Conservation (phyloP, 2,329 filamentous ascomycete genomes). For the Talaromyces sp. region DNA sequence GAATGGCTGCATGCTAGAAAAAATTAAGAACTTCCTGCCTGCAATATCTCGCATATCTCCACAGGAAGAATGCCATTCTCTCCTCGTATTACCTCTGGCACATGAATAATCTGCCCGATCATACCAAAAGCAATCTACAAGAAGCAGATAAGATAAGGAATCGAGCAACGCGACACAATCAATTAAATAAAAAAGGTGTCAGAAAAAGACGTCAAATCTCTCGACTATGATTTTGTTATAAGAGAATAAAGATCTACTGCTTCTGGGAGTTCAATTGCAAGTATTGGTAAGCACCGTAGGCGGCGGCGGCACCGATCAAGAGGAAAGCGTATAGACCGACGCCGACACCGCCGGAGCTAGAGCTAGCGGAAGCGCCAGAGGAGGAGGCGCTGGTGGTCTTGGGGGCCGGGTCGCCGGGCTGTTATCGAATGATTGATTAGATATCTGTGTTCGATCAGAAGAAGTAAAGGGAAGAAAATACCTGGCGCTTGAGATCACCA, state of each 20-base stretch:
- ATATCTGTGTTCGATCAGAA: neutral
- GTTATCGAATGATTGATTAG: neutral
- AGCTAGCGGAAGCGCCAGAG: constrained; percentile 39
- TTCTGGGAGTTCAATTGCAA: constrained; percentile 52
- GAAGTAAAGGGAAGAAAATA: constrained; percentile 39
- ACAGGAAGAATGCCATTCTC: no score
- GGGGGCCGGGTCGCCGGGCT: constrained; percentile 74
- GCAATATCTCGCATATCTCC: no score
- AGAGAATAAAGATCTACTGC: constrained; percentile 19
- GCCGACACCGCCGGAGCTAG: constrained; percentile 54
- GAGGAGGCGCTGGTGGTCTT: constrained; percentile 55
- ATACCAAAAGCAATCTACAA: constrained; percentile 8
- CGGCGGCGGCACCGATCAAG: constrained; percentile 70
- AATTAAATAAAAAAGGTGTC: neutral
- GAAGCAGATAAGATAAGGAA: neutral
- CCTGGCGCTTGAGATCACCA: constrained; percentile 75
- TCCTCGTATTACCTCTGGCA: neutral
- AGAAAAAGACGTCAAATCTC: neutral
- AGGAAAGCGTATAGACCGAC: constrained; percentile 78
- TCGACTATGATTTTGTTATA: neutral
- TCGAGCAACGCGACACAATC: neutral
- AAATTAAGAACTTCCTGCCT: no score
- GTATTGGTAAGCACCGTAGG: constrained; percentile 84
- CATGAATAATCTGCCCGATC: neutral
- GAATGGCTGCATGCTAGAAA: neutral